Evolutionary conservation across 371 early-diverging fungal genomes (phyloP), one percentile per base, ranked within the genome.

Genomic region (Smittium culicis): DNA sequence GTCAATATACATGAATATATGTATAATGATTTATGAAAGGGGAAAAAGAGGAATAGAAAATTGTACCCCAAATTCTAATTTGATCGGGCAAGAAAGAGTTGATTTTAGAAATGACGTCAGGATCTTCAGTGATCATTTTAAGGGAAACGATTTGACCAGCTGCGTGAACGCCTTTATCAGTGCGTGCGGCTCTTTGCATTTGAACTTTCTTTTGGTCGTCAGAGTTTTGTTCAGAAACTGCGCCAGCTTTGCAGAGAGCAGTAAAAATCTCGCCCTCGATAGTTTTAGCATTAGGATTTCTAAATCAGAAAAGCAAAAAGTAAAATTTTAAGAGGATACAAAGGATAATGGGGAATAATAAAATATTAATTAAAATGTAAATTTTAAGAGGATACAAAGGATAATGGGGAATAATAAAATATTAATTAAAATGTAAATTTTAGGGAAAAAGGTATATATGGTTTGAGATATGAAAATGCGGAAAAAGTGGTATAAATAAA

Each of bases 101-200:
- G 73, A 93, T 77, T 71, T 83, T 85, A n/a, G 79, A 71, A 17
- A 95, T 79, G 29, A 92, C 78, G 25, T 84, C 78, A 0, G 80
- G 79, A 64, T 88, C 84, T 55, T 87, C 88, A 27, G 85, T 76
- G 65, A 89, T 84, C 86, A 96, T 85, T 79, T 99, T 99, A 35
- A 90, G 72, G 1, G 93, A 88, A 29, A 96, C 86, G 0, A 99
- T 86, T 67, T 97, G 93, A 34, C 98, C 93, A 31, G 92, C 93
- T 30, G 99, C 99, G 75, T 97, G 98, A 0, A 99, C 99, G 17
- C 99, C 99, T 79, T 99, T 99, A 76, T 99, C 99, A 0, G 99
- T 99, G 31, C 99, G 82, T 1, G 97, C 98, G 1, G 94, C 88
- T 63, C 99, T 79, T 81, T 70, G 71, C n/a, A 74, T 68, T 56